Percentiles rank a stretch among this genome's conserved stretches.
phyloP scores from a whole-genome alignment of 768 basidiomycete species.

The Russula ochroleuca region DNA sequence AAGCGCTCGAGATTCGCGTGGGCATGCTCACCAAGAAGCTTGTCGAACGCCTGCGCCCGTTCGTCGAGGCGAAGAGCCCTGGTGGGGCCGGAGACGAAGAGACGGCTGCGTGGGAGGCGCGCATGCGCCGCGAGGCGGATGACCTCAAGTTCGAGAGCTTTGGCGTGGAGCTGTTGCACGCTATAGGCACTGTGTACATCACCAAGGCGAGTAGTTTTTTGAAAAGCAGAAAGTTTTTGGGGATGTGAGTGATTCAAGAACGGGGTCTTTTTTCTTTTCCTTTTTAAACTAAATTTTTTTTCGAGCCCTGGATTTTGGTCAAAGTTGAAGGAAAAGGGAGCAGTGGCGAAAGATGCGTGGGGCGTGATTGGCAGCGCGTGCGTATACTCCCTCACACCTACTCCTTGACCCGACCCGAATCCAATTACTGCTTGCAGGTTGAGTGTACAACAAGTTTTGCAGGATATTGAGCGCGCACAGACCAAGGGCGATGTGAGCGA shows the following conservation, averaged over 20 bases:
- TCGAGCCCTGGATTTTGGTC: conserved; percentile 78
- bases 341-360: conserved; percentile 94
- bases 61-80: conserved; percentile 84
- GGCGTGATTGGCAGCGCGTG: conserved; percentile 94
- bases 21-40: conserved; percentile 72
- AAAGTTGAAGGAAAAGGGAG: conserved; percentile 88
- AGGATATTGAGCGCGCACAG: conserved; percentile 89
- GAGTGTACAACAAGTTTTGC: conserved; percentile 74
- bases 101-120: conserved; percentile 69
- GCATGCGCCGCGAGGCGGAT: conserved; percentile 79
- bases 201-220: conserved; percentile 89
- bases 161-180: conserved; percentile 91
- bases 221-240: conserved; percentile 88
- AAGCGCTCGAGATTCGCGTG: conserved; percentile 76
- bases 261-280: conserved; percentile 16
- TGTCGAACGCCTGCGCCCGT: conserved; percentile 78
- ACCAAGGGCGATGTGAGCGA: conserved; percentile 84
- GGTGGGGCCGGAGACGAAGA: conserved; percentile 80
- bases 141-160: conserved; percentile 97
- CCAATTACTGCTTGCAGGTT: conserved; percentile 37
- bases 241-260: conserved; percentile 54
- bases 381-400: conserved; percentile 34
- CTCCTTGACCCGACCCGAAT: not conserved
- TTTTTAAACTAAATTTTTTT: conserved; percentile 35
- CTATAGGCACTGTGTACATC: conserved; percentile 88